Evolutionary conservation across 257 asterid genomes (phyloP).

Genomic region (Fraxinus pennsylvanica): DNA sequence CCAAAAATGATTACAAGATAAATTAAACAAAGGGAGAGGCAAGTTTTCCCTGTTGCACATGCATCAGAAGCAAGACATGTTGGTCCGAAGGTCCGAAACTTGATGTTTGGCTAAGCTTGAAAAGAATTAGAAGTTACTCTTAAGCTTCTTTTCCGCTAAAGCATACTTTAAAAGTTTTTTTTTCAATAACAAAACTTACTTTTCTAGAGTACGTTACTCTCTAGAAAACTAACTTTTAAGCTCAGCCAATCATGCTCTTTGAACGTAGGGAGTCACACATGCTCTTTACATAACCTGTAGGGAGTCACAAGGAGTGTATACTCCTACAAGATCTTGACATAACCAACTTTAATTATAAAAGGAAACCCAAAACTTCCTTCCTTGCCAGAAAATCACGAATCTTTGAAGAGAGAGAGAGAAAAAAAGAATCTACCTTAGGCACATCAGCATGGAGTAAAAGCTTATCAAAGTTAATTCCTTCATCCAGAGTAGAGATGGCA

Average conservation of each 20-base stretch:
- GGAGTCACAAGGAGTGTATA: neutral
- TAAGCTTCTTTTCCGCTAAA: neutral
- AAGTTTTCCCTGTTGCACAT: neutral
- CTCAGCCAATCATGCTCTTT: neutral
- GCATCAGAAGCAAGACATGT: constrained; percentile 10
- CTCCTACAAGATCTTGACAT: neutral
- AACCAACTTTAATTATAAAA: constrained; percentile 4
- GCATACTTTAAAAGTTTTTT: neutral
- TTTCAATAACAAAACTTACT: neutral
- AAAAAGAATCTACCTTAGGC: constrained; percentile 57
- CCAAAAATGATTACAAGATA: constrained; percentile 11
- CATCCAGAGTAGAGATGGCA: neutral
- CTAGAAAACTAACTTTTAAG: neutral
- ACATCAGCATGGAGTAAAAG: constrained; percentile 60
- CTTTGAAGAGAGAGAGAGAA: constrained; percentile 1
- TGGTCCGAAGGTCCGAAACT: neutral
- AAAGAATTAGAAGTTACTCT: neutral
- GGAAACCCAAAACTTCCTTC: constrained; percentile 9
- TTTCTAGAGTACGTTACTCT: neutral
- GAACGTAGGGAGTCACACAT: neutral
- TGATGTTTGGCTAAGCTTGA: neutral
- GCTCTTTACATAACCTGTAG: neutral
- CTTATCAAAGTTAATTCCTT: constrained; percentile 59
- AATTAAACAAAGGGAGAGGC: neutral
- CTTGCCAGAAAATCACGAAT: neutral